Conservation (phyloP, 306 rosid species). For the Psophocarpus tetragonolobus region DNA sequence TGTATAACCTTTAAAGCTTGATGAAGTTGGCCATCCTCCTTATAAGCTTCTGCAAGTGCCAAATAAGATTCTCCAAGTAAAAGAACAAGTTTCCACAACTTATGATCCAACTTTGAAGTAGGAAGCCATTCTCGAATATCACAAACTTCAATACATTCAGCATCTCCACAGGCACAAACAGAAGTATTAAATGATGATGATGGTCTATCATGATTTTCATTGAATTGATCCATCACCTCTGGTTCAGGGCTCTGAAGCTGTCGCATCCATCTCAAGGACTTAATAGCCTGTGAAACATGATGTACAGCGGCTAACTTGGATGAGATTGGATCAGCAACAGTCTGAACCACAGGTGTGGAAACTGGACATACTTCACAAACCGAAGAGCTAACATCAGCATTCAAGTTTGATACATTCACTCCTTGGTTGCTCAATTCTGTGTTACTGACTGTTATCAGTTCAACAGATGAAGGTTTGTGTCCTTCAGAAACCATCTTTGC, state of each 20-base stretch:
- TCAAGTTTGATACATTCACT: conserved; percentile 32
- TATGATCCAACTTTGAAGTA: conserved; percentile 81
- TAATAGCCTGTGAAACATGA: conserved; percentile 97
- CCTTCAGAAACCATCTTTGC: conserved; percentile 54
- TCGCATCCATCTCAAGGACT: conserved; percentile 94
- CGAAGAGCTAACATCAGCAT: conserved; percentile 47
- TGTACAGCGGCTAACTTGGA: conserved; percentile 93
- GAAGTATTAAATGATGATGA: conserved; percentile 61
- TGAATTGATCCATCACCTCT: conserved; percentile 50
- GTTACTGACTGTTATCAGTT: conserved; percentile 46
- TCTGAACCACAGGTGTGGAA: conserved; percentile 66
- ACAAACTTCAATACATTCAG: conserved; percentile 96
- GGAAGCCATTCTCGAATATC: conserved; percentile 98
- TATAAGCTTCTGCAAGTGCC: conserved; percentile 91
- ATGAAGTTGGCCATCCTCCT: conserved; percentile 77
- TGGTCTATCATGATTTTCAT: conserved; percentile 48
- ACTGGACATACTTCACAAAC: conserved; percentile 55
- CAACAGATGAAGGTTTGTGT: conserved; percentile 39
- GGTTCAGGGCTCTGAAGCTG: conserved; percentile 79
- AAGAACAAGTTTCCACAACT: conserved; percentile 94
- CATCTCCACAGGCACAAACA: conserved; percentile 95
- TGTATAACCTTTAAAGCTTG: conserved; percentile 86
- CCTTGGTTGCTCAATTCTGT: conserved; percentile 44
- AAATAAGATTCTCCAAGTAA: conserved; percentile 96
- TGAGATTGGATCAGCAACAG: conserved; percentile 92